Evolutionary conservation across 176 grass and related monocot species (phyloP), one percentile per base, ranked within the genome.

Genomic region (Leersia perrieri): DNA sequence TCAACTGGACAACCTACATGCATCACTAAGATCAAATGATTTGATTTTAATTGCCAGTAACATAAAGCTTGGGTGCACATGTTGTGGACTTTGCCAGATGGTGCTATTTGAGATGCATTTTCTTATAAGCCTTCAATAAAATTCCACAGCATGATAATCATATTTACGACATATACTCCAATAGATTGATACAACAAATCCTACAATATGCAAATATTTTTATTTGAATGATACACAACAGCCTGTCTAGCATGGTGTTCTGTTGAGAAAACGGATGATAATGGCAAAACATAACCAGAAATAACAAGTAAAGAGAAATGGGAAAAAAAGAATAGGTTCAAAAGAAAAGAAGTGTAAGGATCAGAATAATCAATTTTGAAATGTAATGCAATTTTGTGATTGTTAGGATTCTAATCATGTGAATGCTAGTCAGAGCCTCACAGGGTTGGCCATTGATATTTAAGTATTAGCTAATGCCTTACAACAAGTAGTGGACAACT

Each of bases 401-500:
- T 57, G 60, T 70, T 55, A 23, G 40, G 32, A 70, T 62, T 4
- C 73, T 70, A 63, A 65, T 39, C 40, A 7, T 74, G 33, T 71
- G 3, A 65, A 38, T 26, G 64, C 26, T 35, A 85, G n/a, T 44
- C 58, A 72, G 38, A 74, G 62, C 16, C n/a, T 3, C 44, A 36
- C 76, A 79, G 64, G 20, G 16, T 14, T 38, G 18, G 31, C 66
- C 30, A 74, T 64, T 45, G 20, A 22, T 27, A 16, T 74, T 30
- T 27, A 84, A 76, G 25, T 25, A 83, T 25, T 38, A 60, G 72
- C 34, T 68, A 76, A 64, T 41, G 42, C 32, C 38, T 69, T 16
- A 25, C 28, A 67, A 44, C 72, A 76, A 6, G 57, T 77, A 60
- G 68, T n/a, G n/a, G n/a, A n/a, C n/a, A n/a, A n/a, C n/a, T 79